These are phyloP conservation scores for Vachellia pachyceras DNA, from an alignment of 306 rosid genomes.

Conservation along the genomic window DNA sequence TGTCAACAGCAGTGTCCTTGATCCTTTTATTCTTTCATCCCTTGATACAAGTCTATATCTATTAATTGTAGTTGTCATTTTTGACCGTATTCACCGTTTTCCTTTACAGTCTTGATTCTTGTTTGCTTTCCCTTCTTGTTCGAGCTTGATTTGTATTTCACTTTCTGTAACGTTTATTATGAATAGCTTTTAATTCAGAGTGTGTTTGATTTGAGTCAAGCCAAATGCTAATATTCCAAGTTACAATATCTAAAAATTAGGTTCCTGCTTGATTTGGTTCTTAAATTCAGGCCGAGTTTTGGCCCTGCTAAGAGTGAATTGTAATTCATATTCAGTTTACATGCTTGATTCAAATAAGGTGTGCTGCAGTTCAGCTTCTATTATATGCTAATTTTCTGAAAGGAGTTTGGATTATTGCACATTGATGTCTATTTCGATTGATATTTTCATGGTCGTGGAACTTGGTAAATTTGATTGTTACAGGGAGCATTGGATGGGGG, in stretches of 20 bases:
- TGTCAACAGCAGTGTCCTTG: neutral
- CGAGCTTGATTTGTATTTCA: neutral
- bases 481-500: slow-evolving; percentile 97
- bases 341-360: neutral
- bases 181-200: neutral
- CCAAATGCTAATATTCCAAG: neutral
- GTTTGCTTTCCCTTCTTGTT: neutral
- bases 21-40: neutral
- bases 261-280: neutral
- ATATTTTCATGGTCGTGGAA: neutral
- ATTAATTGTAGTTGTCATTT: neutral
- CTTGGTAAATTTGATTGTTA: slow-evolving; percentile 11
- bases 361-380: neutral
- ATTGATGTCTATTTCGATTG: neutral
- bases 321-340: neutral
- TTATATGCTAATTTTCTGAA: neutral
- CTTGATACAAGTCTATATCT: neutral
- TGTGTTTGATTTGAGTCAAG: neutral
- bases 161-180: neutral
- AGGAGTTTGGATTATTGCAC: neutral
- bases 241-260: neutral
- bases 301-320: neutral
- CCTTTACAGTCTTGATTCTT: neutral
- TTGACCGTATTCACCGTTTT: neutral
- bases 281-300: neutral